These are phyloP conservation scores for Vararia minispora DNA, from an alignment of 768 basidiomycete species.

Conservation along the genomic window DNA sequence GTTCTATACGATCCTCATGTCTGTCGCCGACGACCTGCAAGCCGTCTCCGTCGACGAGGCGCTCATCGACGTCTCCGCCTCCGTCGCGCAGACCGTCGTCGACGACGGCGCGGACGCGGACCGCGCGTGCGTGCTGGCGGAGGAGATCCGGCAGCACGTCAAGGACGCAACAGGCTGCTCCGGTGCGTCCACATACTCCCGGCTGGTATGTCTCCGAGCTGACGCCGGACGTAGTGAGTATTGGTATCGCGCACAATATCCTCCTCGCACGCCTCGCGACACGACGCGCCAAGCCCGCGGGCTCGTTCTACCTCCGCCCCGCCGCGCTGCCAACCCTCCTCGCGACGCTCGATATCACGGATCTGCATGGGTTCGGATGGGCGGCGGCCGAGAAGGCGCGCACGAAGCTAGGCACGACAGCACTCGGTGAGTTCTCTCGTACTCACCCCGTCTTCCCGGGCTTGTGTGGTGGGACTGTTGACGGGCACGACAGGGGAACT, in stretches of 20 bases:
- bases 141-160: conserved; percentile 70
- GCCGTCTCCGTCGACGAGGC: conserved; percentile 97
- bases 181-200: conserved; percentile 32
- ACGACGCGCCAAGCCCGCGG: conserved; percentile 83
- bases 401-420: conserved; percentile 66
- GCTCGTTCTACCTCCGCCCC: conserved; percentile 61
- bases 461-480: too few relatives aligned
- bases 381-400: conserved; percentile 66
- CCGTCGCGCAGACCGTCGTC: conserved; percentile 30
- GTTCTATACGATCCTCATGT: conserved; percentile 91
- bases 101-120: conserved; percentile 30
- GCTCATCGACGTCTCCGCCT: conserved; percentile 73
- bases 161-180: conserved; percentile 75
- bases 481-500: too few relatives aligned
- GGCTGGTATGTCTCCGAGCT: not conserved
- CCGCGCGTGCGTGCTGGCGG: conserved; percentile 68
- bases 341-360: conserved; percentile 59
- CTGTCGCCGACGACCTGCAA: conserved; percentile 81
- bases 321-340: conserved; percentile 44
- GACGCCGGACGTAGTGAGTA: conserved; percentile 48
- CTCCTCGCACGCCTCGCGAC: conserved; percentile 90
- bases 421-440: too few relatives aligned
- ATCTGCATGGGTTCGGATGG: conserved; percentile 81
- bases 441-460: too few relatives aligned
- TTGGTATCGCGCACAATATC: conserved; percentile 88